Conservation (phyloP, 129 eudicot genomes). For the Helichrysum umbraculigerum region DNA sequence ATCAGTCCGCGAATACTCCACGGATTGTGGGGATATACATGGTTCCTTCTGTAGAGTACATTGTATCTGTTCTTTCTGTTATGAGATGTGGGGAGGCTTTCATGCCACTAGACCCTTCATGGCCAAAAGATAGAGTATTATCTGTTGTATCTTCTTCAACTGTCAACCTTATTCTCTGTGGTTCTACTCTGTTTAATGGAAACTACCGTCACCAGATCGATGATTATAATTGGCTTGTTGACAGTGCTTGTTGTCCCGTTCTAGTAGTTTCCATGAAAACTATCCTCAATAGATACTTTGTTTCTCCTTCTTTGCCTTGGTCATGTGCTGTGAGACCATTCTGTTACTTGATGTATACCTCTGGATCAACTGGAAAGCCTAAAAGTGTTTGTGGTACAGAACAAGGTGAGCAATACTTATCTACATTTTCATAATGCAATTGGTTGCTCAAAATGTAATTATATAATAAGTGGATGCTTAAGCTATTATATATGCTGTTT, state of each 20-base stretch:
- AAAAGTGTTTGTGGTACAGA: constrained; percentile 97
- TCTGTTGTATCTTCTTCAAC: constrained; percentile 64
- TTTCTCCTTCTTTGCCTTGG: constrained; percentile 40
- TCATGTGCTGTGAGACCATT: constrained; percentile 69
- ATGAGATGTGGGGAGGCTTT: constrained; percentile 88
- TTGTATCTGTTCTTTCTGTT: constrained; percentile 70
- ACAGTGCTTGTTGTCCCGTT: constrained; percentile 43
- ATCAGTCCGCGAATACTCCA: constrained; percentile 39
- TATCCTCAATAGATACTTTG: constrained; percentile 29
- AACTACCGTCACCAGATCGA: constrained; percentile 38
- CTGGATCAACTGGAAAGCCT: constrained; percentile 93
- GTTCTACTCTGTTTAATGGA: constrained; percentile 38
- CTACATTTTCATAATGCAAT: constrained; percentile 1
- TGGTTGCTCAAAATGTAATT: background rate
- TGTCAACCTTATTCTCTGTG: constrained; percentile 59
- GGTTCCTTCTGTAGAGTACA: constrained; percentile 85
- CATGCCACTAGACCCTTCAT: constrained; percentile 84
- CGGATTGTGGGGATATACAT: constrained; percentile 75
- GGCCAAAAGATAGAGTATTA: constrained; percentile 74
- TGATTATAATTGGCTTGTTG: constrained; percentile 47
- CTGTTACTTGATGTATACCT: constrained; percentile 89
- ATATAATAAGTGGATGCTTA: background rate
- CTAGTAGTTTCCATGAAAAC: constrained; percentile 45
- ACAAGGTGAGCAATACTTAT: constrained; percentile 43
- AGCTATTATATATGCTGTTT: background rate